Percentiles rank a stretch among this genome's conserved stretches.
Evolutionary conservation across 2,329 filamentous ascomycete species (phyloP).

Genomic region (Colletotrichum theobromicola): DNA sequence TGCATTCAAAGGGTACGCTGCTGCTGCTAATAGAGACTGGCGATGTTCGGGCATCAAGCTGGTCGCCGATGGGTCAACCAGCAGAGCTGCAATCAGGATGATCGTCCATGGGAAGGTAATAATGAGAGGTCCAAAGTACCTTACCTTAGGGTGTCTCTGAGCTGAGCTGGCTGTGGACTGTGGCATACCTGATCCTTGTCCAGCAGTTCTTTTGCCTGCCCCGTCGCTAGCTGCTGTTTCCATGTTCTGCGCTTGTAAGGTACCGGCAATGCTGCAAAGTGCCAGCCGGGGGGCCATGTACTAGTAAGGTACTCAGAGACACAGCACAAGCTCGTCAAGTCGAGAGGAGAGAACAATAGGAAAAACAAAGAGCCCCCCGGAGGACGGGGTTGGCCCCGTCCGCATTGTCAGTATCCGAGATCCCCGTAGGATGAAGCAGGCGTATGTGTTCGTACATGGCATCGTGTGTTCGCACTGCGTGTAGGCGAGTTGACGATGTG

Average conservation of each 20-base stretch:
- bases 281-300: not conserved
- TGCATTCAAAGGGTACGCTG: not conserved
- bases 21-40: not conserved
- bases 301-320: no score
- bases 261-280: not conserved
- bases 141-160: not conserved
- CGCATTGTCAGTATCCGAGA: not conserved
- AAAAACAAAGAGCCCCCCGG: not conserved
- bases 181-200: not conserved
- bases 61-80: not conserved
- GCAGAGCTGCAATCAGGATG: not conserved
- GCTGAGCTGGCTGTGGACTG: not conserved
- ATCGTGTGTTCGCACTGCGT: not conserved
- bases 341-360: not conserved
- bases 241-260: not conserved
- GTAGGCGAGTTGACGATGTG: not conserved
- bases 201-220: not conserved
- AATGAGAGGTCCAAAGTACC: not conserved
- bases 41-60: not conserved
- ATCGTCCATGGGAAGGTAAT: not conserved
- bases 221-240: not conserved
- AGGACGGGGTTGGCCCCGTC: not conserved
- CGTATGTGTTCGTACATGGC: not conserved
- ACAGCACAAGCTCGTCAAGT: not conserved
- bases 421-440: not conserved